phyloP scores from a whole-genome alignment of 352 stramenopile genomes.

The Phytopythium oedochilum region DNA sequence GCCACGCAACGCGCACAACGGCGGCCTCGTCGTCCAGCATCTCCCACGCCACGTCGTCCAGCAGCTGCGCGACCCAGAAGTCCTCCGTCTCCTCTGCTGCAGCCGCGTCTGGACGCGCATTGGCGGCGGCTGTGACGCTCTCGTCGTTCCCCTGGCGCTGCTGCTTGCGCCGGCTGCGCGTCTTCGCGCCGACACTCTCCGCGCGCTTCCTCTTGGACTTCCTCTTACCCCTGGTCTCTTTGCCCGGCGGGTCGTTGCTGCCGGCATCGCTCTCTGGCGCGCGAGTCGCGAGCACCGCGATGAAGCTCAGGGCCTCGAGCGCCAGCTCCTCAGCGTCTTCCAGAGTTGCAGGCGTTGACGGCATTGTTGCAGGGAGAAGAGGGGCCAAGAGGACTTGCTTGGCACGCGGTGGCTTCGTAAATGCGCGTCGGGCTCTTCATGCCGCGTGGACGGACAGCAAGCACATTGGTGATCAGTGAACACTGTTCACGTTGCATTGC shows the following conservation, averaged over 20 bases:
- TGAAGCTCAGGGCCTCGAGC: conserved; percentile 49
- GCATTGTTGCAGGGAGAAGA: too few species aligned
- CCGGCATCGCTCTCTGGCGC: conserved; percentile 2
- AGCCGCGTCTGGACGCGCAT: conserved; percentile 2
- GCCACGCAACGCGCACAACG: conserved; percentile 51
- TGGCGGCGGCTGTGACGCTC: conserved; percentile 8
- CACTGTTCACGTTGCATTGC: too few species aligned
- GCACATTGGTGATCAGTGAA: too few species aligned
- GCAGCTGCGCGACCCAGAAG: conserved; percentile 69
- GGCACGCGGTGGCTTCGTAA: too few species aligned
- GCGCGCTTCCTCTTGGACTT: conserved; percentile 6
- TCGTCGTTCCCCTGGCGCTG: conserved; percentile 3
- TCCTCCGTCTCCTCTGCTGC: conserved; percentile 11
- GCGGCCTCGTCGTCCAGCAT: conserved; percentile 54
- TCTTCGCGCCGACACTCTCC: conserved; percentile 8
- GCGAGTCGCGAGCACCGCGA: conserved; percentile 39
- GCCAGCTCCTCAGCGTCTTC: conserved; percentile 27
- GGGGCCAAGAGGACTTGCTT: too few species aligned
- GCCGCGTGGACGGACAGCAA: too few species aligned
- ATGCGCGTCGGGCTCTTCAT: too few species aligned
- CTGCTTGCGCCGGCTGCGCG: conserved; percentile 6
- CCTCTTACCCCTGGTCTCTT: not conserved
- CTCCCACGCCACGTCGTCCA: conserved; percentile 66
- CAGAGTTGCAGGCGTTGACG: conserved; percentile 10
- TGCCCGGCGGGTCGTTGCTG: not conserved